A percentile compares a stretch with the other conserved stretches of the same genome.
Evolutionary conservation across 2,329 filamentous ascomycete species (phyloP).

Genomic region (Colletotrichum magnum): DNA sequence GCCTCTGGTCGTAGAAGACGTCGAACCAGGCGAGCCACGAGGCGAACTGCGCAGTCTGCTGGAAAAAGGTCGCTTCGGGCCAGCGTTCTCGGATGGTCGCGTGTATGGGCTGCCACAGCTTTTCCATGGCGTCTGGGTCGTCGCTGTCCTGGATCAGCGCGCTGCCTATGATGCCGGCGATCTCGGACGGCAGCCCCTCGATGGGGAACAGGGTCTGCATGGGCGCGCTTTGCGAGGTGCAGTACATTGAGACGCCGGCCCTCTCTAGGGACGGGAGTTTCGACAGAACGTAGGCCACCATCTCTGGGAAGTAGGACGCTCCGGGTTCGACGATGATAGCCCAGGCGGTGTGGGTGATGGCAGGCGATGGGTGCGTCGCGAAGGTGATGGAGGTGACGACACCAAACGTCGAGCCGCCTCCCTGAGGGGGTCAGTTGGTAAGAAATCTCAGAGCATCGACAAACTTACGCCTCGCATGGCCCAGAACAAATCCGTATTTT

Average conservation of each 20-base stretch:
- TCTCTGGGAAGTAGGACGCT: conserved; percentile 59
- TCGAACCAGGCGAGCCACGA: conserved; percentile 56
- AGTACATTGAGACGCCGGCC: conserved; percentile 66
- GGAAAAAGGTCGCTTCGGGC: conserved; percentile 46
- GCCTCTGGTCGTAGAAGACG: conserved; percentile 51
- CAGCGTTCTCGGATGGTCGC: conserved; percentile 55
- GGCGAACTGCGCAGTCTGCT: conserved; percentile 25
- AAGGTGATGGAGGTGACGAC: conserved; percentile 71
- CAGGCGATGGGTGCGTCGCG: conserved; percentile 62
- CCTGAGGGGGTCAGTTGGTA: conserved; percentile 50
- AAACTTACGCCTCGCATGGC: conserved; percentile 68
- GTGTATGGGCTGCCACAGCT: conserved; percentile 53
- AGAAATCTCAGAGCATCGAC: neutral
- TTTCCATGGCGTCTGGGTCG: conserved; percentile 44
- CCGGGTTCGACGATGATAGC: conserved; percentile 46
- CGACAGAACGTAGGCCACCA: conserved; percentile 62
- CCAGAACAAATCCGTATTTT: conserved; percentile 74
- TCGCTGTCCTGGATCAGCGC: conserved; percentile 55
- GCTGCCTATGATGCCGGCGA: conserved; percentile 53
- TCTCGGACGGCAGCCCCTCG: conserved; percentile 44
- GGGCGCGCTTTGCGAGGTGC: conserved; percentile 45
- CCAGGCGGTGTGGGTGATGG: conserved; percentile 46
- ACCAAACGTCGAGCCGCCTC: conserved; percentile 73
- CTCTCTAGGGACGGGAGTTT: conserved; percentile 63
- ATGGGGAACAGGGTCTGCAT: conserved; percentile 55